These are phyloP conservation scores for Dendrobium huoshanense DNA, from an alignment of 106 monocot species.

Conservation along the genomic window DNA sequence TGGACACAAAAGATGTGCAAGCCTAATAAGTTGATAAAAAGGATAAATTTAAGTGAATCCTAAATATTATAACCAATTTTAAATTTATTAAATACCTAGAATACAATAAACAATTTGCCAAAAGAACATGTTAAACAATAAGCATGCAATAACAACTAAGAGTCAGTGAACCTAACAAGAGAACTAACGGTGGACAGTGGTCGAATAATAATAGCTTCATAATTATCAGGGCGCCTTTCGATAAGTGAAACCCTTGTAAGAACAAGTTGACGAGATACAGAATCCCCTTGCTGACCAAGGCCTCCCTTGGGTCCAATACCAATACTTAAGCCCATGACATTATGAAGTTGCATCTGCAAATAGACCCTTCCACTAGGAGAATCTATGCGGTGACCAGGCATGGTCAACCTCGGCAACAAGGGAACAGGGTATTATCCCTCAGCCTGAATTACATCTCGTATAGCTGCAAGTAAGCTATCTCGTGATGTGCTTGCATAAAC, in stretches of 20 bases:
- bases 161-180: constrained; percentile 89
- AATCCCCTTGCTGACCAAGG: constrained; percentile 87
- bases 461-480: constrained; percentile 88
- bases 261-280: constrained; percentile 84
- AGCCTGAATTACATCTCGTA: constrained; percentile 87
- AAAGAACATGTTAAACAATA: neutral
- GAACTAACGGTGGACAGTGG: constrained; percentile 75
- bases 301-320: constrained; percentile 94
- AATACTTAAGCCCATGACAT: constrained; percentile 54
- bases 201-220: constrained; percentile 97
- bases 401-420: constrained; percentile 84
- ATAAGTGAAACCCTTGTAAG: constrained; percentile 84
- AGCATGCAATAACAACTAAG: neutral
- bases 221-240: constrained; percentile 94
- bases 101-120: neutral
- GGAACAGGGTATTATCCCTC: constrained; percentile 89
- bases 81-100: neutral
- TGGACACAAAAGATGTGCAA: neutral
- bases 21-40: neutral
- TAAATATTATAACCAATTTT: neutral
- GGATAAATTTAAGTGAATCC: neutral
- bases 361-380: constrained; percentile 81
- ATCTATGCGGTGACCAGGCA: constrained; percentile 94
- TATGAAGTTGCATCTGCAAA: constrained; percentile 28
- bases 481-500: constrained; percentile 99